Base-by-base conservation (phyloP, 371 early-diverging fungal species). In the Mucor piriformis region DNA sequence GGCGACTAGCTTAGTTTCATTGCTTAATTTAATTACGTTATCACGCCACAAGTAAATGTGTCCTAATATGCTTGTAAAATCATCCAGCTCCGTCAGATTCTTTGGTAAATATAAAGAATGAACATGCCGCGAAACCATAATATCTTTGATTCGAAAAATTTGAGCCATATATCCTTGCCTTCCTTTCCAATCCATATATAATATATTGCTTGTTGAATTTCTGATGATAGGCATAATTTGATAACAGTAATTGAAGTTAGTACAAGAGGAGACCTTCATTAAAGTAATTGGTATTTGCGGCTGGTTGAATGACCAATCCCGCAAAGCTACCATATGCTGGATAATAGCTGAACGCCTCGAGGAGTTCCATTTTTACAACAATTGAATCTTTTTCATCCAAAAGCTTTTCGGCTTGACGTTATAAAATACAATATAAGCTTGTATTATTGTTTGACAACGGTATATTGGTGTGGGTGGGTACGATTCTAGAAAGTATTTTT, bases 231-330 rank as follows among this genome's bases (percentile, higher is more conserved):
- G n/a, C n/a, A n/a, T n/a, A n/a, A n/a, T n/a, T n/a, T n/a, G n/a
- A n/a, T 66, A 63, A 81, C 59, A 83, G 83, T 77, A 79, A 81
- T 76, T 70, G 68, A 77, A 76, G 64, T 70, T 67, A 83, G 83
- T 84, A 84, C 85, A 76, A 83, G 83, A 83, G 77, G 83, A 82
- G 81, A 74, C 61, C 63, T 74, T 75, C 66, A 69, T 73, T 76
- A 77, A 72, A 72, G 77, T 79, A 78, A 67, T 79, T 82, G 83
- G 81, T 81, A 68, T 69, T 63, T 73, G 79, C 82, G 62, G 56
- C 72, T 76, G 59, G 67, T 67, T 69, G 72, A 77, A 64, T 61
- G 66, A 7, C 29, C 29, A 29, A 29, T 29, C 5, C 29, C 29
- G 29, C 29, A 7, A 29, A 29, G 29, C 29, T 29, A 29, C 29